Base-by-base conservation (phyloP, 768 basidiomycete genomes). In the Podaxis rugospora region DNA sequence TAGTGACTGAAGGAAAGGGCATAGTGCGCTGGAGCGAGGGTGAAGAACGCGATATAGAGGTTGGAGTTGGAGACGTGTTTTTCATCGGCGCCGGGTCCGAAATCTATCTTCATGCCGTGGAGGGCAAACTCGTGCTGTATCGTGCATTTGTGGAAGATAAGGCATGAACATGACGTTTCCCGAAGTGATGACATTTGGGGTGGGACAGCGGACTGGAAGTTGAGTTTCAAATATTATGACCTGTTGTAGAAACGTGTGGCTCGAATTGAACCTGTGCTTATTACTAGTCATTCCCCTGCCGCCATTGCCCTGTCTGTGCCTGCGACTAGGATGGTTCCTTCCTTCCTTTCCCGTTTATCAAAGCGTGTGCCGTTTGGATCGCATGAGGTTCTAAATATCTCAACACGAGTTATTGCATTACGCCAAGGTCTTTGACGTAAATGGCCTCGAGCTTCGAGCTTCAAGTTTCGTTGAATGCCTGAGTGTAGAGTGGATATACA, bases 31-130 rank as follows among this genome's bases (percentile, higher is more conserved):
- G 86, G 87, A 74, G 68, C 59, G 40, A 64, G 65, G 58, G 72
- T 39, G 50, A 63, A 42, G 23, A 18, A 47, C 42, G 62, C 18
- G 65, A 57, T 39, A 55, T 90, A 56, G 73, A 78, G 3, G 62
- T 88, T 16, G 71, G 72, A 16, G 68, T 80, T 40, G 96, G 96
- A 4, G 87, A 87, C 64, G 93, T 93, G 21, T 73, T 91, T 64
- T 96, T 98, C 64, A 74, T 97, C 25, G 93, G 88, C 28, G 93
- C 95, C 2, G 85, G 80, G 6, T 78, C 80, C 2, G 78, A 77
- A 62, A 73, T 95, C 25, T 69, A 71, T 40, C 79, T 94, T 63
- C 63, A 66, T 27, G 74, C 77, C 7, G 76, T 70, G 1, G 76
- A 73, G 2, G 60, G 66, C 11, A 71, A 72, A 3, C 61, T 90